These are phyloP conservation scores for Pseudocercospora fijiensis DNA, from an alignment of 2,329 filamentous ascomycete species.

Conservation along the genomic window DNA sequence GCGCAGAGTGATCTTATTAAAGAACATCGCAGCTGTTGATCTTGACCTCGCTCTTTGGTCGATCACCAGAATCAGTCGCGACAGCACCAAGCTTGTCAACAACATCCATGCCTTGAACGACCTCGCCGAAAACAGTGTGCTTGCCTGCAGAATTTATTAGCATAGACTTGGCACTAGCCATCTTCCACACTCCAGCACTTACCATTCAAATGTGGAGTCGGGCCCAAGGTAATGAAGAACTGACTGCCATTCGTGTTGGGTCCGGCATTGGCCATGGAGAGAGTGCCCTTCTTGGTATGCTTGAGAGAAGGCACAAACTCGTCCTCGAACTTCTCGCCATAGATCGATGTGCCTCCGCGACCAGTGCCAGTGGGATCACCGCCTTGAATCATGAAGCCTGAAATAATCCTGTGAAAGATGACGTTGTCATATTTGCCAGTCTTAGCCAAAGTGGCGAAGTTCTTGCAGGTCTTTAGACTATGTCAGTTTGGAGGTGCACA, in stretches of 20 bases:
- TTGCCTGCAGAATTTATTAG: constrained; percentile 54
- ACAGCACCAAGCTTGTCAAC: constrained; percentile 87
- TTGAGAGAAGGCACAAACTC: constrained; percentile 77
- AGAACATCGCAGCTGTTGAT: constrained; percentile 50
- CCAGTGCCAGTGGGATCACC: constrained; percentile 38
- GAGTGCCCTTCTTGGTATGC: constrained; percentile 74
- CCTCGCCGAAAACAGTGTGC: constrained; percentile 92
- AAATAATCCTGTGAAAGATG: constrained; percentile 57
- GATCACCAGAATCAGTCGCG: constrained; percentile 74
- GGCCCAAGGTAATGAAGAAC: constrained; percentile 79
- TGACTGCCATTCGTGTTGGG: constrained; percentile 91
- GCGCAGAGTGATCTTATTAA: constrained; percentile 1
- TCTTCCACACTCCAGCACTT: not conserved
- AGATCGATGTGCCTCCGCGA: constrained; percentile 73
- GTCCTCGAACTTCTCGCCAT: constrained; percentile 82
- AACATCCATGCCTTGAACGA: constrained; percentile 84
- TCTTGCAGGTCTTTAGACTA: constrained; percentile 34
- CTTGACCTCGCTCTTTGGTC: constrained; percentile 76
- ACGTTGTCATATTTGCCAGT: constrained; percentile 40
- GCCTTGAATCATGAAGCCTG: constrained; percentile 92
- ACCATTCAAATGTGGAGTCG: constrained; percentile 66
- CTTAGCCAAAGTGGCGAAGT: constrained; percentile 38
- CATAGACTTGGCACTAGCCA: constrained; percentile 15
- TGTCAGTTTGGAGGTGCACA: not conserved
- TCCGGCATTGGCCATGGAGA: constrained; percentile 94